Base-by-base conservation (phyloP, 495 filamentous ascomycete species). In the Pyronema omphalodes region DNA sequence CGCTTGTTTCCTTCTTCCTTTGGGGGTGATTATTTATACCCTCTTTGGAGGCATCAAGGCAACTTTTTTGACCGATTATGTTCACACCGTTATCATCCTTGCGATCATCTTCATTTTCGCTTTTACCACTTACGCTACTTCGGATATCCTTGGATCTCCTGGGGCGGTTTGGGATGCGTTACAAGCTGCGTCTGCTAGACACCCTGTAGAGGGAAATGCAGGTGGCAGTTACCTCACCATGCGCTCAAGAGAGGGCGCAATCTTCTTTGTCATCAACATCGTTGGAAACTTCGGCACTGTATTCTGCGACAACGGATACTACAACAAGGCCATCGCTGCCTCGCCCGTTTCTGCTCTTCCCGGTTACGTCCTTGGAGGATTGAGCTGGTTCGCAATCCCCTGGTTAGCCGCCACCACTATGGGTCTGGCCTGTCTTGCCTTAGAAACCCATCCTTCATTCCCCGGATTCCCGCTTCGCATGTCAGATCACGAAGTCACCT, bases 211-310 rank as follows among this genome's bases (percentile, higher is more conserved):
- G 0, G 89, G 89, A 9, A 96, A 96, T 67, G 78, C 82, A 3
- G 74, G 78, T 6, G 89, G 89, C 33, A 86, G 80, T 60, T 94
- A 94, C 60, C 68, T 96, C 7, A 94, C 89, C 6, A 94, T 96
- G 88, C 72, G 76, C 46, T 88, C 83, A 9, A 79, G 78, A 57
- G 79, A 94, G 60, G 88, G 88, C 19, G 88, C 80, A 15, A 84
- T 96, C 55, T 96, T 96, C 74, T 94, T 93, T 73, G 78, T 96
- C 49, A 96, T 96, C 70, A 94, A 96, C 67, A 76, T 93, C 52
- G 79, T 88, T 55, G 85, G 85, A 49, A 86, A 83, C 66, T 85
- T 82, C 44, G 77, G 83, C 45, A 89, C 86, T 33, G 83, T 88
- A 45, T 88, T 45, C 52, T 45, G 57, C 7, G 68, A 69, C 51